Percentiles rank a stretch among this genome's conserved stretches.
phyloP scores from a whole-genome alignment of 2,329 filamentous ascomycete genomes.

The Pyrenophora tritici-repentis region DNA sequence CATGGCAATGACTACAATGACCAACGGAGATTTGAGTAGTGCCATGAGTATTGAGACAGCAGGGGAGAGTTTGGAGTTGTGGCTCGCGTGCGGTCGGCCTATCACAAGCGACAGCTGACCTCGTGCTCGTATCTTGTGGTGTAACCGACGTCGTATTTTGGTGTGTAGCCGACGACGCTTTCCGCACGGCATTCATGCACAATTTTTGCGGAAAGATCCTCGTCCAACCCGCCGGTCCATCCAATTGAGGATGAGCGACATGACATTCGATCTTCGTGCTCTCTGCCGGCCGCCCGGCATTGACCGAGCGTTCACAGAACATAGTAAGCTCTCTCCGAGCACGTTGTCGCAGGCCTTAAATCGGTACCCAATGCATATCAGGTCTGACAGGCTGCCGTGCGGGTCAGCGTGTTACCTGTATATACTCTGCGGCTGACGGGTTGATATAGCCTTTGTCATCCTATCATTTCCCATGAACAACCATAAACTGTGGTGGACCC shows the following conservation, averaged over 20 bases:
- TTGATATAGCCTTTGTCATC: slow-evolving; percentile 11
- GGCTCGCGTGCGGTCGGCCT: slow-evolving; percentile 8
- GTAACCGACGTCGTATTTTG: background rate
- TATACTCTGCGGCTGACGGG: background rate
- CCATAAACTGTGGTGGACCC: slow-evolving; percentile 1
- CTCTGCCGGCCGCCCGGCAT: background rate
- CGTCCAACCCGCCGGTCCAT: slow-evolving; percentile 6
- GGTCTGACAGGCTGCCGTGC: slow-evolving; percentile 6
- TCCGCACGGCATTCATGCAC: slow-evolving; percentile 21
- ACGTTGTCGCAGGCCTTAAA: slow-evolving; percentile 13
- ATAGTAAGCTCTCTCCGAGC: slow-evolving; percentile 3
- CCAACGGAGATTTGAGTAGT: slow-evolving; percentile 14
- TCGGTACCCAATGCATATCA: slow-evolving; percentile 4
- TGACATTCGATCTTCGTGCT: slow-evolving; percentile 10
- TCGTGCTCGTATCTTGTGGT: slow-evolving; percentile 24
- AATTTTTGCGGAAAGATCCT: slow-evolving; percentile 12
- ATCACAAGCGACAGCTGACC: slow-evolving; percentile 25
- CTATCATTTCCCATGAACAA: slow-evolving; percentile 4
- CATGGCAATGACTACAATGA: slow-evolving; percentile 2
- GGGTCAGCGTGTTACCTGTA: slow-evolving; percentile 10
- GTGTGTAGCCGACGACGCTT: slow-evolving; percentile 5
- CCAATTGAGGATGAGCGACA: slow-evolving; percentile 19
- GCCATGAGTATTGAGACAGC: slow-evolving; percentile 9
- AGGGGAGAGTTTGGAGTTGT: slow-evolving; percentile 16
- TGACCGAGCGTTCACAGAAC: slow-evolving; percentile 10